Evolutionary conservation across 257 asterid genomes (phyloP).

Genomic region (Prunella vulgaris): DNA sequence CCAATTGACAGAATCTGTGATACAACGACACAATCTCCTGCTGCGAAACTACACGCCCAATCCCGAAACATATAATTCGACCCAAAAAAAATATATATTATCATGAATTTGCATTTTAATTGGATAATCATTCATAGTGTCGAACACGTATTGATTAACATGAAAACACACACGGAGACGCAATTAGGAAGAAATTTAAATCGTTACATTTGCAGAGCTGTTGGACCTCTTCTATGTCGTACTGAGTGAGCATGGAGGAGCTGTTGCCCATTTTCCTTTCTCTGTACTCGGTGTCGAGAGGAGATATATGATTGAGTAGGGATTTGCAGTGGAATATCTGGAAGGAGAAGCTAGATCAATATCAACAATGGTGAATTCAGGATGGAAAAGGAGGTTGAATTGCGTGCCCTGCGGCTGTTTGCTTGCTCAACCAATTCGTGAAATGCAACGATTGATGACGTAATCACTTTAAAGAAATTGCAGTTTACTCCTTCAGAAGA

Average conservation of each 20-base stretch:
- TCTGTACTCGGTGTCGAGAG: too few relatives aligned
- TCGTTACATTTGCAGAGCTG: conserved; percentile 55
- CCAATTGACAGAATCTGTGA: conserved; percentile 50
- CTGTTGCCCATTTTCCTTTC: conserved; percentile 47
- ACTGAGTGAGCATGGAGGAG: conserved; percentile 64
- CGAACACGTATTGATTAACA: background rate
- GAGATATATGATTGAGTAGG: background rate
- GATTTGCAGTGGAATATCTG: background rate
- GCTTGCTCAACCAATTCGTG: background rate
- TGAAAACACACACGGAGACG: background rate
- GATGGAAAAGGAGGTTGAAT: background rate
- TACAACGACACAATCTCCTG: conserved; percentile 51
- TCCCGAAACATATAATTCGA: background rate
- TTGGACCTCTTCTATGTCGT: conserved; percentile 72
- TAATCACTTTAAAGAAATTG: background rate
- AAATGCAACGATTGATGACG: background rate
- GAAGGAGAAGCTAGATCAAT: conserved; percentile 2
- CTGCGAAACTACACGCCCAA: conserved; percentile 32
- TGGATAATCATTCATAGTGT: background rate
- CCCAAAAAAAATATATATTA: background rate
- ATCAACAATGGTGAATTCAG: conserved; percentile 4
- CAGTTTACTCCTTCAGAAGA: background rate
- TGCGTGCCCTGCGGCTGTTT: conserved; percentile 12
- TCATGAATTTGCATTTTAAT: background rate
- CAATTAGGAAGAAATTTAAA: background rate